phyloP scores from a whole-genome alignment of 2,329 filamentous ascomycete genomes.

The Ophiostoma australiae region DNA sequence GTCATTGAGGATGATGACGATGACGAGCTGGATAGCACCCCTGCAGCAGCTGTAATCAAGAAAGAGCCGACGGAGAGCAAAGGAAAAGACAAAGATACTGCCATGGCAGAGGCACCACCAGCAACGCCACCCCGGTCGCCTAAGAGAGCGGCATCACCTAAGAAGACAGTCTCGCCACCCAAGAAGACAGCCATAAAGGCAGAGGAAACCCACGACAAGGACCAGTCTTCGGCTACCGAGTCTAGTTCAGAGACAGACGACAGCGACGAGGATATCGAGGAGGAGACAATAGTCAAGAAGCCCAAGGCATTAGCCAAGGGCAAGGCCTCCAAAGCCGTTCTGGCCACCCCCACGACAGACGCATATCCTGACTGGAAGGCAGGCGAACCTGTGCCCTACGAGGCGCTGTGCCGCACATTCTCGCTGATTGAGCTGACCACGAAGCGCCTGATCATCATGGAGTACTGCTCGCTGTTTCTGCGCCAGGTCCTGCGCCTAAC shows the following conservation, averaged over 20 bases:
- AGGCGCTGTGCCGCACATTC: conserved; percentile 88
- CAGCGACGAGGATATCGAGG: conserved; percentile 38
- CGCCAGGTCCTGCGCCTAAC: conserved; percentile 91
- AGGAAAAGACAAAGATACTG: not conserved
- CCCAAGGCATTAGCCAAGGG: conserved; percentile 60
- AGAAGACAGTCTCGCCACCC: not conserved
- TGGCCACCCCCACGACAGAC: conserved; percentile 69
- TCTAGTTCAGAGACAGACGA: conserved; percentile 30
- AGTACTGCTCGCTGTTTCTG: conserved; percentile 84
- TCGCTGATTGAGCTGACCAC: conserved; percentile 92
- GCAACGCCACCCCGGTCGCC: not conserved
- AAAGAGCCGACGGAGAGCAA: conserved; percentile 12
- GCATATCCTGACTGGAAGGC: conserved; percentile 94
- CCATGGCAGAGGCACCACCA: not conserved
- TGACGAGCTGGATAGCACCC: conserved; percentile 32
- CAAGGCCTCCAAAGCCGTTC: conserved; percentile 61
- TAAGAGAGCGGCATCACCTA: conserved; percentile 2
- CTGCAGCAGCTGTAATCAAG: conserved; percentile 3
- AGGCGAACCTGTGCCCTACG: conserved; percentile 86
- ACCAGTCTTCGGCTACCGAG: conserved; percentile 37
- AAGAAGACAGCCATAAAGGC: conserved; percentile 38
- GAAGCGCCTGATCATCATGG: conserved; percentile 81
- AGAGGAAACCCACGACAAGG: conserved; percentile 50
- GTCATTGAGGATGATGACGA: conserved; percentile 52
- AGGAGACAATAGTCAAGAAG: conserved; percentile 49